Conservation (phyloP, 306 rosid species). For the Malus domestica region ASM211411v1 NC_041796.1:24615001-24615500, state of each 20-base stretch:
- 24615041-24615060: no score
- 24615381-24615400: not conserved
- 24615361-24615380: constrained; percentile 6
- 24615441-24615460: constrained; percentile 46
- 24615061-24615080: no score
- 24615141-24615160: not conserved
- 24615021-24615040: no score
- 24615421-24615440: constrained; percentile 51
- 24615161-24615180: not conserved
- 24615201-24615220: constrained; percentile 34
- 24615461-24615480: constrained; percentile 27
- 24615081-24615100: no score
- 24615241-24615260: constrained; percentile 58
- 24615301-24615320: constrained; percentile 66
- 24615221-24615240: constrained; percentile 18
- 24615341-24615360: constrained; percentile 30
- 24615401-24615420: constrained; percentile 22
- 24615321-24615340: constrained; percentile 52
- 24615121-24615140: not conserved
- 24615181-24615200: constrained; percentile 20
- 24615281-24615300: constrained; percentile 53
- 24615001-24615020: no score
- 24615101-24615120: no score
- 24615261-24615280: constrained; percentile 51
- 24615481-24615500: constrained; percentile 31